A percentile compares a stretch with the other conserved stretches of the same genome.
These are phyloP conservation scores for Tylopilus plumbeoviolaceoides DNA, from an alignment of 768 basidiomycete species.

Conservation along the genomic window DNA sequence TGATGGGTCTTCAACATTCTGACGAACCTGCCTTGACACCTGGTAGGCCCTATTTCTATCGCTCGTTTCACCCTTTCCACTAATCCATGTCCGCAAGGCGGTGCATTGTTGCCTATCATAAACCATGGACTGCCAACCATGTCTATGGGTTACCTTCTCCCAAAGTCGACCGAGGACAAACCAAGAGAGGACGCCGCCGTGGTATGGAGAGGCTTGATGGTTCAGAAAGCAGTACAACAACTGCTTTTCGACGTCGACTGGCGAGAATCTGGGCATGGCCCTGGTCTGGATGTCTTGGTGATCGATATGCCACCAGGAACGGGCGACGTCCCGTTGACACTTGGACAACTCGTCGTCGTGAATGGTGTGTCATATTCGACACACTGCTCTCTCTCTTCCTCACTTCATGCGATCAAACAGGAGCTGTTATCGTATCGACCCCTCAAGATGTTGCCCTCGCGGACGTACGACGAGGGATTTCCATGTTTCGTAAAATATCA, in stretches of 20 bases:
- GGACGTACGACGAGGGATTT: conserved; percentile 89
- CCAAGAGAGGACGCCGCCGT: conserved; percentile 70
- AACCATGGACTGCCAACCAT: conserved; percentile 92
- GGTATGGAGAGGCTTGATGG: conserved; percentile 97
- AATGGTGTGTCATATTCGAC: conserved; percentile 56
- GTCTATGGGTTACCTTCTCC: conserved; percentile 96
- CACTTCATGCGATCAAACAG: conserved; percentile 36
- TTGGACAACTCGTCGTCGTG: conserved; percentile 82
- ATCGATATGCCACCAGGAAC: conserved; percentile 98
- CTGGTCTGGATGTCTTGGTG: conserved; percentile 77
- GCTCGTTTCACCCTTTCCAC: background rate
- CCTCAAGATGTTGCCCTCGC: conserved; percentile 92
- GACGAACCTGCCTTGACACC: conserved; percentile 76
- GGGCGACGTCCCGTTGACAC: conserved; percentile 89
- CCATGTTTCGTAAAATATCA: conserved; percentile 85
- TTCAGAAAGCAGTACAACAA: conserved; percentile 96
- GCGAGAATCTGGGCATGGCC: conserved; percentile 38
- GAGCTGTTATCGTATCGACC: conserved; percentile 90
- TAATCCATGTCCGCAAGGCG: conserved; percentile 40
- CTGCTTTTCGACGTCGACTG: conserved; percentile 96
- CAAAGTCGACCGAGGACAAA: conserved; percentile 43
- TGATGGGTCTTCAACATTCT: conserved; percentile 81
- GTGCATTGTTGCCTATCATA: conserved; percentile 73
- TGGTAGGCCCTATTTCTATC: conserved; percentile 39
- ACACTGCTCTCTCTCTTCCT: background rate